Conservation (phyloP, 352 stramenopile genomes). For the Phytophthora chlamydospora region DNA sequence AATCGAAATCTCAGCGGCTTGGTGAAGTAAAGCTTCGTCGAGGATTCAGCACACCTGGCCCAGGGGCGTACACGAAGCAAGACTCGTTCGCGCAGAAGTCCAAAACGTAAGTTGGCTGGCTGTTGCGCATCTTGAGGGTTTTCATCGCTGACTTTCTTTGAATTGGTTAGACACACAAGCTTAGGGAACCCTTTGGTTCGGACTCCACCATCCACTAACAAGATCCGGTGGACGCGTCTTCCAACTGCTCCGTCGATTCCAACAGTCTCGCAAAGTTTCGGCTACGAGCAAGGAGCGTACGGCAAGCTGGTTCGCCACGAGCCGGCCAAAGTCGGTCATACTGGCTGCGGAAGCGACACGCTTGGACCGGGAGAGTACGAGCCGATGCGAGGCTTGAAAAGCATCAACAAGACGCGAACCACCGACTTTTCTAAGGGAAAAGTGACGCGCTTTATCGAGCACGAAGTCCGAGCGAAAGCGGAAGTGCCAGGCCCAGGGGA, state of each 20-base stretch:
- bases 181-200: conserved; percentile 35
- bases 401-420: conserved; percentile 62
- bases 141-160: not conserved
- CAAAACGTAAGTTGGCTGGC: conserved; percentile 36
- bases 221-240: conserved; percentile 72
- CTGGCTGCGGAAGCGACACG: conserved; percentile 62
- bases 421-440: conserved; percentile 81
- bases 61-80: conserved; percentile 60
- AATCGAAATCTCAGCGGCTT: conserved; percentile 62
- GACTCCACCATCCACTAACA: conserved; percentile 43
- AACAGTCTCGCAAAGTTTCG: conserved; percentile 74
- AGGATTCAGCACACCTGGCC: conserved; percentile 53
- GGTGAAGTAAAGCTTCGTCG: conserved; percentile 36
- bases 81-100: conserved; percentile 58
- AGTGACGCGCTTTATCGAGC: conserved; percentile 66
- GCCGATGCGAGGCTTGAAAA: conserved; percentile 68
- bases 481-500: conserved; percentile 66
- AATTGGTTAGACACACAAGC: conserved; percentile 27
- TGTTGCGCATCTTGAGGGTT: not conserved
- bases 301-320: conserved; percentile 77
- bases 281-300: conserved; percentile 75
- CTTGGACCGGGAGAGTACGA: conserved; percentile 79
- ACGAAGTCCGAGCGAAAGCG: conserved; percentile 62
- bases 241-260: conserved; percentile 80
- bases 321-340: conserved; percentile 57